A percentile compares a stretch with the other conserved stretches of the same genome.
Conservation (phyloP, 2,329 filamentous ascomycete genomes). For the Dothidotthia symphoricarpi region DNA sequence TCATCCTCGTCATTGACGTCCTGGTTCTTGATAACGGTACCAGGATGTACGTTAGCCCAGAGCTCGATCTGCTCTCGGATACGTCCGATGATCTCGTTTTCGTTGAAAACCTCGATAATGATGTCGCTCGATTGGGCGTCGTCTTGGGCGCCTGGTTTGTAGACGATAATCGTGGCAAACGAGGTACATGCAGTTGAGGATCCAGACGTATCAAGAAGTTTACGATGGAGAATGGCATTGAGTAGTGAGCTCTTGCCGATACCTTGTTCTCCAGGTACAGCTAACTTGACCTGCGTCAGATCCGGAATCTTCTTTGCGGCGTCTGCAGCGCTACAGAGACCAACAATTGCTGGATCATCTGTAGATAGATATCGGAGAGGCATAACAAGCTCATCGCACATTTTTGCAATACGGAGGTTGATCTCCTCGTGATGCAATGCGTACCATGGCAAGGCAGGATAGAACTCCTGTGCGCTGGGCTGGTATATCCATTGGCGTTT, state of each 20-base stretch:
- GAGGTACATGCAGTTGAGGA: conserved; percentile 9
- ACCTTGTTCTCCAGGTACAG: conserved; percentile 13
- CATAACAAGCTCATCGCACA: conserved; percentile 3
- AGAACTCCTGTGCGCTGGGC: too few relatives aligned
- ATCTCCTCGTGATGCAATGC: conserved; percentile 3
- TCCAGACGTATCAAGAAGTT: conserved; percentile 5
- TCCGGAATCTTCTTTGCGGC: not conserved
- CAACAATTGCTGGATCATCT: not conserved
- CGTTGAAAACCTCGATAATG: conserved; percentile 1
- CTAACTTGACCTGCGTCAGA: conserved; percentile 1
- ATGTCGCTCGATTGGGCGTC: conserved; percentile 9
- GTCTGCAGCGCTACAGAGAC: not conserved
- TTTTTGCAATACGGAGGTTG: not conserved
- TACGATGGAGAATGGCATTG: conserved; percentile 11
- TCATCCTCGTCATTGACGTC: too few relatives aligned
- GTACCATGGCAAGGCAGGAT: too few relatives aligned
- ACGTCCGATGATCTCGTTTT: conserved; percentile 1
- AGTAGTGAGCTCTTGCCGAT: conserved; percentile 11
- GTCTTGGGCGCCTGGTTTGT: conserved; percentile 9
- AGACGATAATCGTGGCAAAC: conserved; percentile 2
- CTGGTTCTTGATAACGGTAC: too few relatives aligned
- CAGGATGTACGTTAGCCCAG: too few relatives aligned
- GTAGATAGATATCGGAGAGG: not conserved
- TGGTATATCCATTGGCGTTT: too few relatives aligned
- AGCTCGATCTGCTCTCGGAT: conserved; percentile 9